Percentiles rank a stretch among this genome's conserved stretches.
Conservation (phyloP, 2,329 filamentous ascomycete species). For the Paecilomyces sp. region DNA sequence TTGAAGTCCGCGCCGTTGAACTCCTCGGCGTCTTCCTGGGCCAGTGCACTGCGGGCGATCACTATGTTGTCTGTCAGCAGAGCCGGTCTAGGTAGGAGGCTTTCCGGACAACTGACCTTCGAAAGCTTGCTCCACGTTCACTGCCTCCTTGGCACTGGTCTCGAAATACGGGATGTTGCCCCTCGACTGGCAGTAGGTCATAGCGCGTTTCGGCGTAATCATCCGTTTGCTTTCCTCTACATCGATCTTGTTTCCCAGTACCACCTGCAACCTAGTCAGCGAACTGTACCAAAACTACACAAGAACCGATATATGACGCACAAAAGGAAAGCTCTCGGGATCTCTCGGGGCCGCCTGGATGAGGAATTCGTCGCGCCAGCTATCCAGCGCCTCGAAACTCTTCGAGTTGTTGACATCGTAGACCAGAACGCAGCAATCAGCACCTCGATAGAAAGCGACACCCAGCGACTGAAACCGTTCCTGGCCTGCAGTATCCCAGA, state of each 20-base stretch:
- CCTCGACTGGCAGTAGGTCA: slow-evolving; percentile 96
- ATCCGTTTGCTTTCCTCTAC: slow-evolving; percentile 96
- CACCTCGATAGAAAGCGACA: slow-evolving; percentile 94
- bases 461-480: slow-evolving; percentile 96
- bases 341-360: slow-evolving; percentile 96
- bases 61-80: slow-evolving; percentile 47
- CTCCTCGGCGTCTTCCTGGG: slow-evolving; percentile 95
- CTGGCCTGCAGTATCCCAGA: slow-evolving; percentile 97
- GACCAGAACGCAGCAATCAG: slow-evolving; percentile 95
- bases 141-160: slow-evolving; percentile 96
- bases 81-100: neutral
- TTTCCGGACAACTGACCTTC: slow-evolving; percentile 47
- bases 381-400: slow-evolving; percentile 96
- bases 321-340: slow-evolving; percentile 95
- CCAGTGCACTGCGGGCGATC: slow-evolving; percentile 89
- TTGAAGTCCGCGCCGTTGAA: slow-evolving; percentile 88
- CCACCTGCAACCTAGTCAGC: slow-evolving; percentile 52
- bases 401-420: slow-evolving; percentile 99
- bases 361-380: slow-evolving; percentile 96
- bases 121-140: slow-evolving; percentile 90
- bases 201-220: slow-evolving; percentile 91
- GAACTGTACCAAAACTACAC: neutral
- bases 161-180: slow-evolving; percentile 98
- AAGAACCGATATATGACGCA: slow-evolving; percentile 43
- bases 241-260: slow-evolving; percentile 98